Evolutionary conservation across 2,329 filamentous ascomycete genomes (phyloP), one percentile per base, ranked within the genome.

Genomic region (Scedosporium aurantiacum): DNA sequence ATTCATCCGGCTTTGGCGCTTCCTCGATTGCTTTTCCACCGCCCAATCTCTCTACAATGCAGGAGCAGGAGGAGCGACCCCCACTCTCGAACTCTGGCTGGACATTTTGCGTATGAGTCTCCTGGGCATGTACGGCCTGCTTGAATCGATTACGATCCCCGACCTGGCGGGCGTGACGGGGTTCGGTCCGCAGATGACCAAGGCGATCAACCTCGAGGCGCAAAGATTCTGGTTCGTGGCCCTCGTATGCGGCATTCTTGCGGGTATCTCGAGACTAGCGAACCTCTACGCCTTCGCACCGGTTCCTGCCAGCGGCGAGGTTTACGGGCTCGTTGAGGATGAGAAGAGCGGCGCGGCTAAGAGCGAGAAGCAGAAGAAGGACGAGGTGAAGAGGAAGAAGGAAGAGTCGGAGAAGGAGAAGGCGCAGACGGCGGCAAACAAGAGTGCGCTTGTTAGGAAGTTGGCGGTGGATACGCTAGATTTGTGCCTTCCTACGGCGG

Each of bases 181-280:
- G 60, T 64, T 84, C 64, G 79, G 78, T 0, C 66, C 79, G 1
- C 78, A 76, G 43, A 68, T 75, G 70, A 78, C 79, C 16, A 66
- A 67, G n/a, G 66, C 64, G 27, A 67, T 88, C 3, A 76, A 82
- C 55, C 63, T 79, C 23, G 85, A 90, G 72, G 82, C 82, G 0
- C 83, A 88, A 72, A 80, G 83, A 60, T 85, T 88, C 71, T 91
- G 88, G 88, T 81, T 90, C 64, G 82, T 85, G 45, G 80, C 80
- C 0, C 73, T 90, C 23, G 73, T 73, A 10, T 79, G 81, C 62
- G 82, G 79, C 0, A 72, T 82, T 0, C 50, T 79, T 2, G 67
- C 75, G 25, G 73, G 75, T 1, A 32, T 76, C 37, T 65, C 82
- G 63, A 71, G 75, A 63, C 68, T 82, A 45, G 62, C 73, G n/a